These are phyloP conservation scores for Leccinum angustisporum DNA, from an alignment of 1,284 basidiomycete genomes.

Conservation along the genomic window DNA sequence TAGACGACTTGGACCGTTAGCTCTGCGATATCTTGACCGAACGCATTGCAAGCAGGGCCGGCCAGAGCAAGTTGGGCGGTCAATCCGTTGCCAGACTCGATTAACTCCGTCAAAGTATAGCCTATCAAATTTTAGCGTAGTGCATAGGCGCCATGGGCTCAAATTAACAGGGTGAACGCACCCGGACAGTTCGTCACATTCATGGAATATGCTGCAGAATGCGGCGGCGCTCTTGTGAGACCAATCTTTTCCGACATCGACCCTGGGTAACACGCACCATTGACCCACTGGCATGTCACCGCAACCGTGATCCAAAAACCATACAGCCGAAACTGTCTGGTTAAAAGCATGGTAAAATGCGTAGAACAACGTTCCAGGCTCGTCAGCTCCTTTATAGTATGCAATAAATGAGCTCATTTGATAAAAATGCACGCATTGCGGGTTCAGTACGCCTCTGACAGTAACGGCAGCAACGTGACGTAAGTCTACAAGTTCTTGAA, in stretches of 20 bases:
- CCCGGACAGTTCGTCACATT: constrained; percentile 28
- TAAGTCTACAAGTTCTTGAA: background rate
- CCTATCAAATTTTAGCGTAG: constrained; percentile 35
- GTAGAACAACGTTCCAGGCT: background rate
- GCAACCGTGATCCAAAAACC: background rate
- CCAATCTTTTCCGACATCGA: background rate
- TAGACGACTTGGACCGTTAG: constrained; percentile 67
- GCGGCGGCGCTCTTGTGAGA: background rate
- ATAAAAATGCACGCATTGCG: background rate
- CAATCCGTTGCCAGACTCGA: constrained; percentile 48
- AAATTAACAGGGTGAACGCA: background rate
- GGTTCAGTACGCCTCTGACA: background rate
- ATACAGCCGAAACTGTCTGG: background rate
- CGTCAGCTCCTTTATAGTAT: constrained; percentile 2
- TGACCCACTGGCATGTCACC: background rate
- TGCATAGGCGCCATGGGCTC: background rate
- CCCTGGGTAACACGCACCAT: constrained; percentile 7
- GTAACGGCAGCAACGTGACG: background rate
- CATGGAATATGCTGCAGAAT: constrained; percentile 17
- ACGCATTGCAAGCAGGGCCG: constrained; percentile 67
- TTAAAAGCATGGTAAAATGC: background rate
- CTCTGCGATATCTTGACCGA: constrained; percentile 61
- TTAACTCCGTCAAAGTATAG: constrained; percentile 50
- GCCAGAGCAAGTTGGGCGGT: constrained; percentile 57
- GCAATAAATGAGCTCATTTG: background rate